Conservation (phyloP, 2,329 filamentous ascomycete species). For the Fusarium sp. region DNA sequence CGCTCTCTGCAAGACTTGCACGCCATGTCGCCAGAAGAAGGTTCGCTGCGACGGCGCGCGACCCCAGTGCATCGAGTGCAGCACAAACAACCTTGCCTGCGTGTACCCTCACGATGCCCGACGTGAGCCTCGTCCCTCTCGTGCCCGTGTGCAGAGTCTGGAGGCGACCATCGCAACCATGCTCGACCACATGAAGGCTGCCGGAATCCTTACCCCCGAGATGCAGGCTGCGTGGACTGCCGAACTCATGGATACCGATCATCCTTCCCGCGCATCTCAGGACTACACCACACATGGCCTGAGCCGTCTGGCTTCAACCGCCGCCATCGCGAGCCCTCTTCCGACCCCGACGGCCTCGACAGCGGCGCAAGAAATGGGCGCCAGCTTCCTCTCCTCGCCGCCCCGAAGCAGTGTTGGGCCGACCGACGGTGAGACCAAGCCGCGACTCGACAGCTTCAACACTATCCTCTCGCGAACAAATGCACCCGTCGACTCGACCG, state of each 20-base stretch:
- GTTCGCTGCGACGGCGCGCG: slow-evolving; percentile 51
- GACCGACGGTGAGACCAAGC: slow-evolving; percentile 41
- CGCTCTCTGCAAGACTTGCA: slow-evolving; percentile 51
- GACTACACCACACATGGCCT: slow-evolving; percentile 44
- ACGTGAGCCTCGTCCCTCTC: slow-evolving; percentile 47
- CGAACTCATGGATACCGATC: slow-evolving; percentile 42
- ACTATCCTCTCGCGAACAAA: slow-evolving; percentile 38
- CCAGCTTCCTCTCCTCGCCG: slow-evolving; percentile 44
- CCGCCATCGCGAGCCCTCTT: slow-evolving; percentile 45
- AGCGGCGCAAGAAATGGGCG: slow-evolving; percentile 42
- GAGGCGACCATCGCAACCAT: slow-evolving; percentile 46
- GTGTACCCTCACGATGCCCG: slow-evolving; percentile 51
- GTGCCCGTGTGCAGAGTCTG: slow-evolving; percentile 46
- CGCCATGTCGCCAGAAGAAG: slow-evolving; percentile 51
- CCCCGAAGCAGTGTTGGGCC: slow-evolving; percentile 45
- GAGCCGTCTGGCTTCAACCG: slow-evolving; percentile 45
- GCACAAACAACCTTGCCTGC: slow-evolving; percentile 43
- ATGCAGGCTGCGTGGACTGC: slow-evolving; percentile 44
- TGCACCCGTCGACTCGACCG: slow-evolving; percentile 21
- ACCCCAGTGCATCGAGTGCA: slow-evolving; percentile 49
- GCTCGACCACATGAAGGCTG: slow-evolving; percentile 50
- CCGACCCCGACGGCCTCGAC: slow-evolving; percentile 43
- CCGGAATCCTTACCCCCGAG: slow-evolving; percentile 44
- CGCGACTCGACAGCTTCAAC: slow-evolving; percentile 40
- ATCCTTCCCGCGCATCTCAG: slow-evolving; percentile 32